Evolutionary conservation across 306 rosid genomes (phyloP).

Genomic region (Vigna trinervia): DNA sequence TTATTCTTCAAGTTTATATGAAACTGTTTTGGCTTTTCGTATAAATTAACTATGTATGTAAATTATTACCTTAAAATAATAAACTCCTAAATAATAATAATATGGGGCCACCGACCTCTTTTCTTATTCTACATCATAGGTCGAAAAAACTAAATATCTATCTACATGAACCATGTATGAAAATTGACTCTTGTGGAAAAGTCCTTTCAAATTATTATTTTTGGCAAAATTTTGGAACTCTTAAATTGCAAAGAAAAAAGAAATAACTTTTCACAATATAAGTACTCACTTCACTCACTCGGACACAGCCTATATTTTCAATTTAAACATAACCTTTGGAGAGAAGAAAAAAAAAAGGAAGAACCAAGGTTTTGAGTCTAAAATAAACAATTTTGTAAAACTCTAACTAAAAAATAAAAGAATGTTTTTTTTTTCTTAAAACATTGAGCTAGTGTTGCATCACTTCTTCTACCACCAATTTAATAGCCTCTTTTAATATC

Average conservation of each 20-base stretch:
- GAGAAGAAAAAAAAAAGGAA: no score
- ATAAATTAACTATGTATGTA: not conserved
- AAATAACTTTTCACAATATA: not conserved
- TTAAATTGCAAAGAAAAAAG: not conserved
- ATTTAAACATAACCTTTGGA: no score
- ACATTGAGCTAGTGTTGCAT: no score
- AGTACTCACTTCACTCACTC: not conserved
- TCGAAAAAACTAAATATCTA: not conserved
- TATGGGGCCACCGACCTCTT: not conserved
- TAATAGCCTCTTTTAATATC: no score
- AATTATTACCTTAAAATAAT: not conserved
- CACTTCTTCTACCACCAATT: no score
- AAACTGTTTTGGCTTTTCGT: not conserved
- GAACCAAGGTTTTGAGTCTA: no score
- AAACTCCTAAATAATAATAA: not conserved
- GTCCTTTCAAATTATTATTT: not conserved
- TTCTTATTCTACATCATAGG: not conserved
- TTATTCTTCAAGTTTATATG: not conserved
- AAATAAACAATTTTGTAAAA: no score
- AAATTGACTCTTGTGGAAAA: not conserved
- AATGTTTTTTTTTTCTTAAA: no score
- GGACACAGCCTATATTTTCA: not conserved
- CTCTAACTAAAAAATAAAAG: no score
- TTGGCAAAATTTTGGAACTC: not conserved
- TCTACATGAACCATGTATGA: not conserved